Evolutionary conservation across 2,329 filamentous ascomycete species (phyloP).

Genomic region (Alternaria gaisen): DNA sequence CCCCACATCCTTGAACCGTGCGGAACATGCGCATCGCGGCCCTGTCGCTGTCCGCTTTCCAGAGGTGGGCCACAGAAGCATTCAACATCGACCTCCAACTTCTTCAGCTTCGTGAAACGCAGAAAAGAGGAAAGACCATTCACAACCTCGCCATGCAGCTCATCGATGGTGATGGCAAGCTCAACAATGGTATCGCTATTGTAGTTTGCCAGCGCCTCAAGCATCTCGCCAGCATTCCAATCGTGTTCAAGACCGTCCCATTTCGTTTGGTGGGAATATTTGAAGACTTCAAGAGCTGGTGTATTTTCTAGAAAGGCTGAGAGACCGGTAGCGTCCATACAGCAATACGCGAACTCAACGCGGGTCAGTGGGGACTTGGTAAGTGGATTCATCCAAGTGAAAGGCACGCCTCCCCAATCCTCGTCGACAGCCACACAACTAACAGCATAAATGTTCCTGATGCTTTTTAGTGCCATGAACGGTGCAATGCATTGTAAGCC

Average conservation of each 20-base stretch:
- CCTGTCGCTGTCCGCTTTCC: constrained; percentile 44
- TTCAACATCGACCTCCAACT: constrained; percentile 42
- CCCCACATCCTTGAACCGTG: constrained; percentile 35
- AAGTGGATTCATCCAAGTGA: constrained; percentile 37
- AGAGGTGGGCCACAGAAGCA: constrained; percentile 47
- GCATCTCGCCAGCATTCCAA: constrained; percentile 47
- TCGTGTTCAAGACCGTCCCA: constrained; percentile 43
- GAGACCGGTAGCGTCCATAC: constrained; percentile 43
- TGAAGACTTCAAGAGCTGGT: constrained; percentile 38
- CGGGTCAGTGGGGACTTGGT: constrained; percentile 35
- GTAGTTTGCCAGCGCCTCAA: constrained; percentile 35
- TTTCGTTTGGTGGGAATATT: constrained; percentile 48
- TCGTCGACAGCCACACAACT: constrained; percentile 45
- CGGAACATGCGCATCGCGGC: constrained; percentile 28
- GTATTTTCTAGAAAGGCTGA: constrained; percentile 35
- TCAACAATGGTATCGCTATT: constrained; percentile 36
- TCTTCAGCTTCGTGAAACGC: constrained; percentile 32
- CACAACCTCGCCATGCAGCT: constrained; percentile 40
- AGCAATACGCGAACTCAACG: constrained; percentile 44
- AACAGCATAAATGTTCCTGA: constrained; percentile 43
- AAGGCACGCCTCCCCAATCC: constrained; percentile 40
- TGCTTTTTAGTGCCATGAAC: constrained; percentile 35
- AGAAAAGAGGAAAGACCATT: constrained; percentile 46
- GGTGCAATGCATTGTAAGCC: constrained; percentile 41
- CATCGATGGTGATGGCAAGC: constrained; percentile 46